phyloP scores from a whole-genome alignment of 371 early-diverging fungal species.

The Mucor saturninus region DNA sequence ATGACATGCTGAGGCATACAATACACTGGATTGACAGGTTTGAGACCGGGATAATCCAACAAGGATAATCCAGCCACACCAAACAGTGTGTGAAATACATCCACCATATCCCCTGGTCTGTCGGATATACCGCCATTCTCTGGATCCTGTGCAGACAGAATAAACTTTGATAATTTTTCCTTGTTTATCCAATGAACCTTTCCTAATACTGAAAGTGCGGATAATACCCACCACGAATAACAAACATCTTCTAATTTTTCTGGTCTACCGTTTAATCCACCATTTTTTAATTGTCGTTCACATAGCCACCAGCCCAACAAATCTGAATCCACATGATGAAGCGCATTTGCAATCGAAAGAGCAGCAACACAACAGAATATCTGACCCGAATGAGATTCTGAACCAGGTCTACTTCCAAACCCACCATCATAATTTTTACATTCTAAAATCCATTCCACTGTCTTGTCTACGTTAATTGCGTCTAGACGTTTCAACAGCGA shows the following conservation, averaged over 20 bases:
- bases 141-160: conserved; percentile 86
- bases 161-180: conserved; percentile 79
- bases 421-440: conserved; percentile 98
- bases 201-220: conserved; percentile 86
- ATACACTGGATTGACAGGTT: conserved; percentile 87
- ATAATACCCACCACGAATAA: conserved; percentile 99
- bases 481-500: conserved; percentile 79
- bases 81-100: conserved; percentile 98
- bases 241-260: conserved; percentile 98
- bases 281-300: conserved; percentile 90
- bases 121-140: conserved; percentile 97
- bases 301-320: conserved; percentile 91
- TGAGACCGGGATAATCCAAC: conserved; percentile 76
- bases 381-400: conserved; percentile 96
- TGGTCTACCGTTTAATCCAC: conserved; percentile 97
- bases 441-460: conserved; percentile 75
- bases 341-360: conserved; percentile 77
- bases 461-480: conserved; percentile 71
- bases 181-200: conserved; percentile 88
- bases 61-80: conserved; percentile 92
- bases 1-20: conserved; percentile 87
- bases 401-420: conserved; percentile 91
- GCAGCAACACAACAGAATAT: conserved; percentile 94
- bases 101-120: conserved; percentile 90
- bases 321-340: conserved; percentile 76